phyloP scores from a whole-genome alignment of 352 stramenopile species.

The Phytophthora vignae region DNA sequence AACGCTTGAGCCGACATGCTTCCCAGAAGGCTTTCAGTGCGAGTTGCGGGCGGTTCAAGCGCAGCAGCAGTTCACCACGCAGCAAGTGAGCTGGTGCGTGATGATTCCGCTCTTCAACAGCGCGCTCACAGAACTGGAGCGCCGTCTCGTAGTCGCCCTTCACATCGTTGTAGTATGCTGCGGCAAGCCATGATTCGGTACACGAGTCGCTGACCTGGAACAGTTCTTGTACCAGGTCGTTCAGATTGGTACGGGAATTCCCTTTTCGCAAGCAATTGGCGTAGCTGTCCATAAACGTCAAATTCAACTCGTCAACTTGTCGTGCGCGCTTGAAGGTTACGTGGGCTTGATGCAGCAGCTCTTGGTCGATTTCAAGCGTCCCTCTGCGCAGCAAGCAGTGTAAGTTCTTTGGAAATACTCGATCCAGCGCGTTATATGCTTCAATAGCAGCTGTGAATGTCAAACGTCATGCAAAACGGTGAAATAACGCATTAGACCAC shows the following conservation, averaged over 20 bases:
- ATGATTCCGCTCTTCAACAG: slow-evolving; percentile 48
- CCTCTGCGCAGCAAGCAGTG: slow-evolving; percentile 63
- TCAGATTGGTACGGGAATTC: slow-evolving; percentile 56
- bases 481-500: slow-evolving; percentile 16
- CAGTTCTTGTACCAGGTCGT: slow-evolving; percentile 73
- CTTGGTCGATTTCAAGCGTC: slow-evolving; percentile 69
- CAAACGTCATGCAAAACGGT: slow-evolving; percentile 3
- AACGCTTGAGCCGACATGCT: slow-evolving; percentile 65
- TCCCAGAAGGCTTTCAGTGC: slow-evolving; percentile 73
- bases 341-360: slow-evolving; percentile 65
- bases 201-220: slow-evolving; percentile 67
- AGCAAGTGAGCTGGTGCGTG: slow-evolving; percentile 69
- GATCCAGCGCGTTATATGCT: slow-evolving; percentile 49
- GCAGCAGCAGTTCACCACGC: slow-evolving; percentile 65
- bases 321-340: slow-evolving; percentile 61
- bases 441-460: slow-evolving; percentile 39
- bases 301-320: slow-evolving; percentile 71
- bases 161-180: slow-evolving; percentile 76
- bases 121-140: slow-evolving; percentile 76
- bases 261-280: slow-evolving; percentile 67
- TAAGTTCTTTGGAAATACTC: slow-evolving; percentile 73
- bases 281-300: slow-evolving; percentile 71
- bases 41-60: slow-evolving; percentile 66
- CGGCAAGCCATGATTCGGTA: slow-evolving; percentile 75
- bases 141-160: slow-evolving; percentile 77